phyloP scores from a whole-genome alignment of 345 rosid species.

The Hirschfeldia incana region DNA sequence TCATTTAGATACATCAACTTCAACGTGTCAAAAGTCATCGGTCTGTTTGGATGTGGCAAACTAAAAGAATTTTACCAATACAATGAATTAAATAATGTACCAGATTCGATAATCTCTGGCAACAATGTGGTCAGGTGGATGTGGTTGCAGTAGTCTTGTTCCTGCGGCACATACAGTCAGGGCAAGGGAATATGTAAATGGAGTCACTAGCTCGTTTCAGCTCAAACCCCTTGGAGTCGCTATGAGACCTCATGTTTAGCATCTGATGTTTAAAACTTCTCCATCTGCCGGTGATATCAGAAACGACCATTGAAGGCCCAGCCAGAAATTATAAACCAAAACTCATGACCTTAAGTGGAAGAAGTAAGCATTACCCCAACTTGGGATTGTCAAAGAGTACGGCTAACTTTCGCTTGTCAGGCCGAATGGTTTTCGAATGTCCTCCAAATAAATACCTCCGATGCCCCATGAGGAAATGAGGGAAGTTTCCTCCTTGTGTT shows the following conservation, averaged over 20 bases:
- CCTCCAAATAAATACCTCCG: conserved; percentile 87
- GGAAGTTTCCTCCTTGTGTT: conserved; percentile 98
- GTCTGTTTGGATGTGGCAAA: conserved; percentile 20
- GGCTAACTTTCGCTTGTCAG: conserved; percentile 95
- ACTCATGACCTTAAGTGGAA: conserved; percentile 6
- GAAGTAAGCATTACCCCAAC: conserved; percentile 54
- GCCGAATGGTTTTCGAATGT: conserved; percentile 85
- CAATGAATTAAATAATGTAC: conserved; percentile 19
- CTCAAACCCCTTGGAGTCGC: conserved; percentile 87
- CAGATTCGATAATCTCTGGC: neutral
- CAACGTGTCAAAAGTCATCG: conserved; percentile 2
- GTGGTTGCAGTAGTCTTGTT: conserved; percentile 50
- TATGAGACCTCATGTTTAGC: conserved; percentile 81
- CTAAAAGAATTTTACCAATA: conserved; percentile 30
- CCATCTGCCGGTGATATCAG: conserved; percentile 57
- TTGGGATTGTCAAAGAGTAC: conserved; percentile 84
- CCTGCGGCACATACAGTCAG: conserved; percentile 88
- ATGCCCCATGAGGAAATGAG: conserved; percentile 96
- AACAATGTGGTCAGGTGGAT: conserved; percentile 21
- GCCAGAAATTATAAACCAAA: neutral
- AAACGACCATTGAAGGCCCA: neutral
- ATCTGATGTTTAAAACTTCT: conserved; percentile 81
- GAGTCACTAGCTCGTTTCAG: conserved; percentile 82
- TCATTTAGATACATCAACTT: conserved; percentile 30
- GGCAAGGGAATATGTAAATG: conserved; percentile 83